phyloP scores from a whole-genome alignment of 345 rosid genomes.

The Eucalyptus erythrocorys region DNA sequence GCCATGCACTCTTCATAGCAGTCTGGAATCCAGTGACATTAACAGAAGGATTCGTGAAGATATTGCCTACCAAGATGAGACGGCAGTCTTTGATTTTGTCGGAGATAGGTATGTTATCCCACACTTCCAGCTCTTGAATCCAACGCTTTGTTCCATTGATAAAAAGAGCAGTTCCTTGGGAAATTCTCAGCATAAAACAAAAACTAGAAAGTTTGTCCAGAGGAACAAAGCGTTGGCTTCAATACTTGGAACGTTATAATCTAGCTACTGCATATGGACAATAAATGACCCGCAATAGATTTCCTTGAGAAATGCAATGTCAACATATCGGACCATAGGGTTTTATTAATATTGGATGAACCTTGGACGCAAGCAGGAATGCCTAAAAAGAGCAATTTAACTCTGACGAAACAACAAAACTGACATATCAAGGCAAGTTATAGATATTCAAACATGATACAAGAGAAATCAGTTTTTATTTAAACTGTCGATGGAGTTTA shows the following conservation, averaged over 20 bases:
- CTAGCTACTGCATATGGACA: neutral
- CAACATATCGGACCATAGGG: neutral
- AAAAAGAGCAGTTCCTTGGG: neutral
- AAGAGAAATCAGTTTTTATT: neutral
- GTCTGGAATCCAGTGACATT: too few species aligned
- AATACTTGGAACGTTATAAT: neutral
- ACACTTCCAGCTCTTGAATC: too few species aligned
- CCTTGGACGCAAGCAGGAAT: neutral
- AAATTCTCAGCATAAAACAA: neutral
- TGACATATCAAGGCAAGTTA: neutral
- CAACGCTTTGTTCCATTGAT: too few species aligned
- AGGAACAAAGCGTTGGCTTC: neutral
- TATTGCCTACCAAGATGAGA: too few species aligned
- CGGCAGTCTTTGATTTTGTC: too few species aligned
- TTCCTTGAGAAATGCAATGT: neutral
- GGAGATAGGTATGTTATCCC: too few species aligned
- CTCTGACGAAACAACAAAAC: neutral
- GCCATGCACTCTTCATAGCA: too few species aligned
- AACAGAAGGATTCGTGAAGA: too few species aligned
- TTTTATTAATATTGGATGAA: neutral
- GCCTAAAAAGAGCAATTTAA: neutral
- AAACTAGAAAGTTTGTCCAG: neutral
- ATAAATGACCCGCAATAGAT: neutral
- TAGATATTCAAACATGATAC: neutral
- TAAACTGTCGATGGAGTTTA: neutral